Evolutionary conservation across 139 green algal genomes (phyloP).

Genomic region (Volvox africanus): DNA sequence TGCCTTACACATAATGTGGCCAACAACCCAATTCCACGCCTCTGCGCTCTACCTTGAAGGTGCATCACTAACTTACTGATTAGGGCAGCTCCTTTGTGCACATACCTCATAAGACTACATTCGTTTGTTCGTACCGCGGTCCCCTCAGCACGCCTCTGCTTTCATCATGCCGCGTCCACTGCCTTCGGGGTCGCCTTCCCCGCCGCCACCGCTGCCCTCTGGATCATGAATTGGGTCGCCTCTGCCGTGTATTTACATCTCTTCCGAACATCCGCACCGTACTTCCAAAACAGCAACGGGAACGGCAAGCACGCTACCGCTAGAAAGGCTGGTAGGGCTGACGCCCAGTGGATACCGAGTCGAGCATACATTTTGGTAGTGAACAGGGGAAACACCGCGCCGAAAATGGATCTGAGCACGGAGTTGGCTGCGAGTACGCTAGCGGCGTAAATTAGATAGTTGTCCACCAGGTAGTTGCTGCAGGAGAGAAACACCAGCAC

Average conservation of each 20-base stretch:
- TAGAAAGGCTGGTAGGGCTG: conserved; percentile 29
- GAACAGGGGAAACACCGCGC: conserved; percentile 38
- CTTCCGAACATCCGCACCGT: neutral
- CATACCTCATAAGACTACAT: neutral
- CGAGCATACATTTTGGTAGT: conserved; percentile 1
- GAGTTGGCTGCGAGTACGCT: conserved; percentile 19
- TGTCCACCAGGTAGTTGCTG: conserved; percentile 35
- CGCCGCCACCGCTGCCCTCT: neutral
- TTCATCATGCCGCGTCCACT: neutral
- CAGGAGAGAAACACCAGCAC: conserved; percentile 21
- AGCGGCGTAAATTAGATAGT: conserved; percentile 38
- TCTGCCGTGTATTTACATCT: conserved; percentile 22
- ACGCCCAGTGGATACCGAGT: conserved; percentile 41
- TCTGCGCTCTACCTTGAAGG: too few relatives aligned
- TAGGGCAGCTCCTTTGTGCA: too few relatives aligned
- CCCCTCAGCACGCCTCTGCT: neutral
- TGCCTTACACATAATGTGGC: too few relatives aligned
- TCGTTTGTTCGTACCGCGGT: neutral
- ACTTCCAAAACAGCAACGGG: conserved; percentile 28
- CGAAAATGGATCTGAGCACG: conserved; percentile 39
- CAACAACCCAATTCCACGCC: too few relatives aligned
- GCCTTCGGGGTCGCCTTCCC: neutral
- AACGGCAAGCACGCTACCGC: conserved; percentile 35
- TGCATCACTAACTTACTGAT: too few relatives aligned
- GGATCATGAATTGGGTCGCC: neutral